Evolutionary conservation across 164 flowering plant species (phyloP), one percentile per base, ranked within the genome.

Genomic region (Nymphaea thermarum): DNA sequence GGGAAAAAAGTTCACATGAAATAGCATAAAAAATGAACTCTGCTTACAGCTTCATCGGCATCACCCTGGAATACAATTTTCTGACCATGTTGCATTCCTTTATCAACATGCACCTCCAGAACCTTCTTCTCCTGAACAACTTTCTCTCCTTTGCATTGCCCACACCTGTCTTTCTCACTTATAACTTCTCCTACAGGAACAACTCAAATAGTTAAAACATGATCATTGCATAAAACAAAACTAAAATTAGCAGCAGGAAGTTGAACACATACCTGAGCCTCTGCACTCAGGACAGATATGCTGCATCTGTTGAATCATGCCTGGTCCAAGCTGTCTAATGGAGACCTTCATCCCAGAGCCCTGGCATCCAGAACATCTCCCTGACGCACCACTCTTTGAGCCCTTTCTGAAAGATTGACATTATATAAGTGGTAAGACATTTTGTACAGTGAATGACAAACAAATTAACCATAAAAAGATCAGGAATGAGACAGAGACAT

Each of bases 241-340:
- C 11, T 47, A 7, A 47, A 47, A 47, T 3, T 12, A 47, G 55
- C 7, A 47, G 12, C 55, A 47, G 11, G 7, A 12, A 12, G 16
- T 55, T 10, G 16, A 8, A 16, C n/a, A 15, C 63, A 47, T 63
- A 82, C 91, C 91, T 66, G 90, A 59, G 63, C 96, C 96, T 71
- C 75, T 81, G 74, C 96, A 89, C 41, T 84, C 90, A 44, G 77
- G 74, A 68, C 96, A 89, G 44, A 72, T 77, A 78, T 85, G 88
- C 65, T 86, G 96, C 91, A 87, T 84, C 70, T 87, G 91, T 68
- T 87, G 96, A 67, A 87, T 81, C 96, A 89, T 87, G 66, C 83
- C 82, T 2, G 80, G 81, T 15, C 83, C 92, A 77, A 87, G 72
- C 57, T 82, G 93, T 15, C 93, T 66, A 2, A 72, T 82, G 11